These are phyloP conservation scores for Cladosporium sp. DNA, from an alignment of 2,329 filamentous ascomycete species.

Conservation along the genomic window DNA sequence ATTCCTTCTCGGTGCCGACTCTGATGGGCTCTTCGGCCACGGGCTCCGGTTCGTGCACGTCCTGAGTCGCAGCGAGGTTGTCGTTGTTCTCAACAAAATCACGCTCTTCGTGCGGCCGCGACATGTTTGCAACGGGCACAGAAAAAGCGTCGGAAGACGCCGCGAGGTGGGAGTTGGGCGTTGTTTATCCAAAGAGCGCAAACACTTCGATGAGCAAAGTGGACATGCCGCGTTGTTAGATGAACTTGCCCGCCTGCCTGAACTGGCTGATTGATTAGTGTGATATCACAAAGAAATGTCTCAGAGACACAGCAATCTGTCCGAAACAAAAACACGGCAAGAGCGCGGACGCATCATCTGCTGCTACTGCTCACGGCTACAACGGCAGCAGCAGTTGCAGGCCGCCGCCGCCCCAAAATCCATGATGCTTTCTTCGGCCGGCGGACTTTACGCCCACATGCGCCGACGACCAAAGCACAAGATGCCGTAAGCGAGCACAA, in stretches of 20 bases:
- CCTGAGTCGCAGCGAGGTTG: constrained; percentile 6
- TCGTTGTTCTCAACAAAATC: constrained; percentile 9
- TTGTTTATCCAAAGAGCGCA: constrained; percentile 5
- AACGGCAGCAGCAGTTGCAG: too few species aligned
- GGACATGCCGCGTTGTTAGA: constrained; percentile 4
- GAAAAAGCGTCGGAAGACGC: background rate
- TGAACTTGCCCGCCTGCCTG: background rate
- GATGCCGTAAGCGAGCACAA: background rate
- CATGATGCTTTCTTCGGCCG: background rate
- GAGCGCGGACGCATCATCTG: background rate
- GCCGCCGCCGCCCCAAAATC: background rate
- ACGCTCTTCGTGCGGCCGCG: constrained; percentile 8
- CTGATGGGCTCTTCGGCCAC: constrained; percentile 35
- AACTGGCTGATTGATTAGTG: background rate
- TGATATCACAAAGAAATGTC: constrained; percentile 5
- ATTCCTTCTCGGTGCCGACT: constrained; percentile 33
- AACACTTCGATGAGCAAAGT: background rate
- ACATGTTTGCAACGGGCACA: constrained; percentile 1
- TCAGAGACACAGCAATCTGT: constrained; percentile 4
- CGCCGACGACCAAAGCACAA: background rate
- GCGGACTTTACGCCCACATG: background rate
- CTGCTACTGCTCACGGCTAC: background rate
- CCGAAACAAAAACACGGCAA: constrained; percentile 9
- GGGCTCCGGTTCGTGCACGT: constrained; percentile 32
- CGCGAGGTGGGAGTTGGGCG: background rate